Evolutionary conservation across 1,139 yeast genomes (phyloP).

Genomic region (Blastobotrys persicus): DNA sequence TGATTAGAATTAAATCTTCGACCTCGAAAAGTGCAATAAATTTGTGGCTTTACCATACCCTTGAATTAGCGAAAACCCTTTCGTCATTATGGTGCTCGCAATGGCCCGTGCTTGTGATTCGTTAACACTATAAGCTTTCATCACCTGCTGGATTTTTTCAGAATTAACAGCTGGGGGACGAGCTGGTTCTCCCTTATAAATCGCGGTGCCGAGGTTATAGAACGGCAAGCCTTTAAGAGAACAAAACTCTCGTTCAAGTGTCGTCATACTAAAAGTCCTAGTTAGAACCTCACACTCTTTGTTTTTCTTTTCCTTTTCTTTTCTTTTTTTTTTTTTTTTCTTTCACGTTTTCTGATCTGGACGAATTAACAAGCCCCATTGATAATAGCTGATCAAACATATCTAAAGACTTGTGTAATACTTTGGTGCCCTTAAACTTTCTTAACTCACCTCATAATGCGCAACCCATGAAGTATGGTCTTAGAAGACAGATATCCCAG

Average conservation of each 20-base stretch:
- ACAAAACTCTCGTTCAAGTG: constrained; percentile 89
- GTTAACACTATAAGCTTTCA: constrained; percentile 60
- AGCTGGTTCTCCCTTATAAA: constrained; percentile 64
- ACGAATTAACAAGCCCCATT: too few relatives aligned
- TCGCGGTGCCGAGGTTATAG: constrained; percentile 67
- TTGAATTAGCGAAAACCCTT: constrained; percentile 87
- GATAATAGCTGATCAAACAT: too few relatives aligned
- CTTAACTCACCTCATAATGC: constrained; percentile 56
- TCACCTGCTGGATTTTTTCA: constrained; percentile 41
- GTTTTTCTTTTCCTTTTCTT: too few relatives aligned
- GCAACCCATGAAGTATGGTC: constrained; percentile 61
- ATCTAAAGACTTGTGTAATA: not conserved
- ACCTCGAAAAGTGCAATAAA: not conserved
- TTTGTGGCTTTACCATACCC: constrained; percentile 44
- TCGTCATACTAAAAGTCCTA: constrained; percentile 53
- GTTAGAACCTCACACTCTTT: not conserved
- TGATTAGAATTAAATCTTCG: too few relatives aligned
- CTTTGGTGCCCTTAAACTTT: not conserved
- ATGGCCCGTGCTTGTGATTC: constrained; percentile 90
- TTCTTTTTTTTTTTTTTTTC: too few relatives aligned
- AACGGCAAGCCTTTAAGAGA: constrained; percentile 78
- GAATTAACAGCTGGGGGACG: constrained; percentile 42
- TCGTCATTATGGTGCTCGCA: constrained; percentile 60
- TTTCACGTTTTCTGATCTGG: too few relatives aligned
- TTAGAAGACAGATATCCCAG: constrained; percentile 62